Conservation (phyloP, 768 basidiomycete genomes). For the Suillus occidentalis region DNA sequence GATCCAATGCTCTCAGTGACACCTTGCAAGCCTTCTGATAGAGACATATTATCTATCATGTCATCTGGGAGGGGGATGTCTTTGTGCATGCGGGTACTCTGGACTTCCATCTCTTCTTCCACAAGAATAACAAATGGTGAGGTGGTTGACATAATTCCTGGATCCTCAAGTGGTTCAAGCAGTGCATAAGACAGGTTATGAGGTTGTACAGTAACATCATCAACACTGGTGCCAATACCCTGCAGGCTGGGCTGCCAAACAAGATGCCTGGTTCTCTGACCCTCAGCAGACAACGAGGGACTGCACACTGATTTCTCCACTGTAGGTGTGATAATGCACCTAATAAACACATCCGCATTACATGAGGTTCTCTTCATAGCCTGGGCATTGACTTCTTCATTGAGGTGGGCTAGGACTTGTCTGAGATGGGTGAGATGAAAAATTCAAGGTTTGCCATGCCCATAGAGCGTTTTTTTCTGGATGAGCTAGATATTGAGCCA, state of each 20-base stretch:
- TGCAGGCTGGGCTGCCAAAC: background rate
- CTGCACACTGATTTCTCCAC: too few species aligned
- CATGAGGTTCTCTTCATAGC: too few species aligned
- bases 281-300: background rate
- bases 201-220: background rate
- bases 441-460: background rate
- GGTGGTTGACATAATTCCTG: too few species aligned
- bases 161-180: background rate
- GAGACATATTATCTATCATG: too few species aligned
- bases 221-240: background rate
- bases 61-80: too few species aligned
- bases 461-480: background rate
- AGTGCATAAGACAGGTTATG: background rate
- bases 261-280: background rate
- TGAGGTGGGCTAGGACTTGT: background rate
- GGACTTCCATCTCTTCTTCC: too few species aligned
- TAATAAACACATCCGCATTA: background rate
- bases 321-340: background rate
- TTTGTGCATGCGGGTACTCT: too few species aligned
- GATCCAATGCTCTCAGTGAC: too few species aligned
- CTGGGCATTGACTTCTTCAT: background rate
- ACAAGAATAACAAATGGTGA: constrained; percentile 31
- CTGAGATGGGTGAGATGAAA: background rate
- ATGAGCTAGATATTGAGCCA: background rate
- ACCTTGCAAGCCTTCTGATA: too few species aligned